Base-by-base conservation (phyloP, 768 basidiomycete genomes). In the Termitomyces sp. region DNA sequence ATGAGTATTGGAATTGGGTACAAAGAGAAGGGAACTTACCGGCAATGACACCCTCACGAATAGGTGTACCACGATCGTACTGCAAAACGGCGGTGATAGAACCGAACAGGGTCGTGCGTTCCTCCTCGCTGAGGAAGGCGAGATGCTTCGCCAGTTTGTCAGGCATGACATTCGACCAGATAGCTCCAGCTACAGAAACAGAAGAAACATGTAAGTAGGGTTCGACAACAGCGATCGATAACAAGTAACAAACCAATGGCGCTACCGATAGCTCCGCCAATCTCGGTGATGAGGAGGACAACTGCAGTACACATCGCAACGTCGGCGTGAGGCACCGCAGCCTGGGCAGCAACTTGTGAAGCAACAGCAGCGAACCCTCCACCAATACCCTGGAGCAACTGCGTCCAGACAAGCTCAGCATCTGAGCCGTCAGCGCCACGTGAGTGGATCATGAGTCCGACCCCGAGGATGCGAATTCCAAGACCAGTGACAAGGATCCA, bases 321-420 rank as follows among this genome's bases (percentile, higher is more conserved):
- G 54, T 88, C 87, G 11, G 66, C 65, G 61, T 88, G 87, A 0
- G 80, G 73, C 3, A 88, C 88, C 11, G 80, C 72, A 3, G 85
- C 86, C 63, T 89, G 87, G 3, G 86, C 80, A 29, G 77, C 80
- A 35, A 85, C 83, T 63, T 83, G 83, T 1, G 76, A 66, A 5
- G 80, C 64, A 39, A 83, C 71, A 7, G 79, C 78, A 3, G 86
- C 85, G 53, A 90, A 76, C 15, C 88, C 89, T 13, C 89, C 89
- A 16, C 89, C 89, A 9, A 85, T 70, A 44, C 88, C 89, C 69
- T 89, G 88, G 15, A 91, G 73, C 47, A 89, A 67, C 60, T 91
- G 89, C 20, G 79, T 82, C 69, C 80, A 74, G 4, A 89, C 83
- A 27, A 89, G 74, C 57, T 82, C 80, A 1, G 74, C 75, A 32